These are phyloP conservation scores for Sphaerulina populicola DNA, from an alignment of 2,329 filamentous ascomycete genomes.

Conservation along the genomic window DNA sequence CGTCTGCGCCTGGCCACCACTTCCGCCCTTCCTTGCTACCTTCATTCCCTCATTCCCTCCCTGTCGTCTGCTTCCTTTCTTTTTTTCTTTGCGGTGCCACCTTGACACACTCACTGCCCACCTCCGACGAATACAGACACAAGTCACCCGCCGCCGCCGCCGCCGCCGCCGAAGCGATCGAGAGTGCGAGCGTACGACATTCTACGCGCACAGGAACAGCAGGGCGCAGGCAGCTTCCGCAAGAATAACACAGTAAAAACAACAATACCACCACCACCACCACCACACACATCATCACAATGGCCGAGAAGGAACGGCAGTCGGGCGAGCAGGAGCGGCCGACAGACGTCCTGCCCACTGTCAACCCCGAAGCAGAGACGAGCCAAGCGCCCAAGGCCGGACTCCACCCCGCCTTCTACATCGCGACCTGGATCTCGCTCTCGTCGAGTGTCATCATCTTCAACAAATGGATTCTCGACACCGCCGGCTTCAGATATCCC, in stretches of 20 bases:
- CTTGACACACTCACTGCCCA: neutral
- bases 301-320: slow-evolving; percentile 71
- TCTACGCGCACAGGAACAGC: neutral
- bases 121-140: no score
- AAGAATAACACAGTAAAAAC: neutral
- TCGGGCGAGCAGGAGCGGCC: slow-evolving; percentile 65
- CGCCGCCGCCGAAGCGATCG: neutral
- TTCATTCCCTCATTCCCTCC: no score
- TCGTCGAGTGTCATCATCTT: slow-evolving; percentile 94
- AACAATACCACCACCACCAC: no score
- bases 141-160: neutral
- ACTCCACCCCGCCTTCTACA: slow-evolving; percentile 79
- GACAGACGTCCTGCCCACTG: slow-evolving; percentile 62
- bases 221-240: neutral
- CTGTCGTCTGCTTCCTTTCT: no score
- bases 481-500: slow-evolving; percentile 63
- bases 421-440: slow-evolving; percentile 78
- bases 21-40: neutral
- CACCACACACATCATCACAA: slow-evolving; percentile 52
- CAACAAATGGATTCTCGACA: slow-evolving; percentile 97
- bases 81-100: neutral
- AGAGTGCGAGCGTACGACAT: neutral
- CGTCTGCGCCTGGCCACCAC: neutral
- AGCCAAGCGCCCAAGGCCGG: slow-evolving; percentile 52
- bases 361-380: slow-evolving; percentile 70